Evolutionary conservation across 1,284 basidiomycete genomes (phyloP), one percentile per base, ranked within the genome.

Genomic region (Marasmius oreades): DNA sequence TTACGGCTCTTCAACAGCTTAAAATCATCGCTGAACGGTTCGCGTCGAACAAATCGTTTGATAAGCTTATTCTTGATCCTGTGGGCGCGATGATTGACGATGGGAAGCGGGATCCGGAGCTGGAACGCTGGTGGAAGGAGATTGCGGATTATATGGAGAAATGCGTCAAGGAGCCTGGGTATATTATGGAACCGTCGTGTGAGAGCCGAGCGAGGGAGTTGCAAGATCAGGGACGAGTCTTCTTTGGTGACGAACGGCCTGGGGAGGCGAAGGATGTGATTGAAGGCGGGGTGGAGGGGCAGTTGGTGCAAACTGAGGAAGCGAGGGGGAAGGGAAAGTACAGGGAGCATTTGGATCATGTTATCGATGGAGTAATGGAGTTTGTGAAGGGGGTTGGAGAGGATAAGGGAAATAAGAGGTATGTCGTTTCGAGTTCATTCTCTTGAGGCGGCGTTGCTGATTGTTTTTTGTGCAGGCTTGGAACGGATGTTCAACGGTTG

Each of bases 21-120:
- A 83, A 90, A 52, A 86, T 84, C 1, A 77, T 98, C 12, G 82
- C 97, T 53, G 95, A 98, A 74, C 87, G 95, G 39, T 96, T 98
- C 69, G 95, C 95, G 37, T 90, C 95, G 67, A 84, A 82, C 63
- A 65, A 81, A 66, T 79, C 77, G 53, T 75, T 93, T 43, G 36
- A 61, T 70, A 77, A 88, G 59, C 73, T 80, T 48, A 84, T 96
- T 59, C 76, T 90, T 51, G 81, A 91, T 62, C 83, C 93, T 11
- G 76, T 90, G 57, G 79, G 89, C 67, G 81, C 81, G 14, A 77
- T 98, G 44, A 89, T 88, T 65, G 77, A 86, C 48, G 92, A 95
- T 67, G 81, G 89, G 0, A 77, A 79, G 59, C 78, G 88, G 56
- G 95, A 98, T 64, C 76, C 84, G 52, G 89, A 86, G 65, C 81